Base-by-base conservation (phyloP, 2,329 filamentous ascomycete genomes). In the Colletotrichum higginsianum region DNA sequence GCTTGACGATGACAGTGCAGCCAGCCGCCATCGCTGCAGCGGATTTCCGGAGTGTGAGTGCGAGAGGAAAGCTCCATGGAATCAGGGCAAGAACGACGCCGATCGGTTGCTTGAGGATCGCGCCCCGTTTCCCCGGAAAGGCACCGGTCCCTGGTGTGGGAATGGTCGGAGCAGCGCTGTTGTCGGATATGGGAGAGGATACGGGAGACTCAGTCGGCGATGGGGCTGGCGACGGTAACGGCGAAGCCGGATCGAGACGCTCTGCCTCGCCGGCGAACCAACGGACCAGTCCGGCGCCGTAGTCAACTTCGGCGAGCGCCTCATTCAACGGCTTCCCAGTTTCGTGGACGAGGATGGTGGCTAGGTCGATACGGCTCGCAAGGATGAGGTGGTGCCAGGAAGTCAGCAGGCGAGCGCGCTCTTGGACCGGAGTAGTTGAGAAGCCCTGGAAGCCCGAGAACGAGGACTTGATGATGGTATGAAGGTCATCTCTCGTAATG, bases 21-120 rank as follows among this genome's bases (percentile, higher is more conserved):
- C 92, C 93, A 15, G 92, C 92, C 30, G 92, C 93, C 38, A 94
- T 82, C 1, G 89, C 90, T 0, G 89, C 82, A 2, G 80, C 82
- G 11, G 83, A 80, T 71, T 87, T 87, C 21, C 85, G 77, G 26
- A 85, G 79, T 9, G 86, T 80, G 80, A 89, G 86, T 13, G 85
- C 86, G 26, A 86, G 78, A 15, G 87, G 87, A 74, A 92, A 93
- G 80, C 93, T 92, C 90, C 89, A 82, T 0, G 81, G 80, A 8
- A 82, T 78, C 13, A 83, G 74, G 18, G 79, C 80, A 1, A 77
- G 80, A 9, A 77, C 77, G 12, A 82, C 78, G 35, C 81, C 81
- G 6, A 83, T 70, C 0, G 82, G 82, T 65, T 82, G 80, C 53
- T 74, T 74, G 11, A 73, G 53, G 7, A 71, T 26, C 2, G 63